Evolutionary conservation across 2,329 filamentous ascomycete genomes (phyloP).

Genomic region (Diaporthe eres): DNA sequence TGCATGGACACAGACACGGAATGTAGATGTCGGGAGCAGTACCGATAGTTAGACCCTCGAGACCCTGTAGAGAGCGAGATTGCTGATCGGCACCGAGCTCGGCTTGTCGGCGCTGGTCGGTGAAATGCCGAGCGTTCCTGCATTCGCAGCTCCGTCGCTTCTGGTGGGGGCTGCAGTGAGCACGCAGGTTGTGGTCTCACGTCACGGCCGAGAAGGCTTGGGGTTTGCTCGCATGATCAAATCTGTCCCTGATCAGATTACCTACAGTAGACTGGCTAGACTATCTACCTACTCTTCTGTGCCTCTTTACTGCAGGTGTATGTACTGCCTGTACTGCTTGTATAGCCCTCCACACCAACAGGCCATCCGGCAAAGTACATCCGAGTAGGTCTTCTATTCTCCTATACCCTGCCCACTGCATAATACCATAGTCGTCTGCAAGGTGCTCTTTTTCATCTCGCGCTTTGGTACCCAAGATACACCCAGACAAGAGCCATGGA

Average conservation of each 20-base stretch:
- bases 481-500: not conserved
- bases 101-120: slow-evolving; percentile 18
- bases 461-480: not conserved
- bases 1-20: not conserved
- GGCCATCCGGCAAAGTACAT: not conserved
- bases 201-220: not conserved
- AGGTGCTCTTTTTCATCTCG: slow-evolving; percentile 16
- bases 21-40: not conserved
- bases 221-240: not conserved
- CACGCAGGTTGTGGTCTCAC: not conserved
- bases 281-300: not conserved
- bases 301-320: not conserved
- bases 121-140: slow-evolving; percentile 23
- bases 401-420: not conserved
- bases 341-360: not conserved
- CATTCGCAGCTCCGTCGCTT: not conserved
- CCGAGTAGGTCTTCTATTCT: not conserved
- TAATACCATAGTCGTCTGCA: not conserved
- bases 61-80: not conserved
- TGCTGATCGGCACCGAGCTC: slow-evolving; percentile 25
- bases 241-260: not conserved
- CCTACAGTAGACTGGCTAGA: no score
- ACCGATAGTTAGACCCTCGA: not conserved
- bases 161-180: not conserved
- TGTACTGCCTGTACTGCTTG: not conserved